Evolutionary conservation across 1,139 yeast species (phyloP).

Genomic region (Kodamaea sp.): DNA sequence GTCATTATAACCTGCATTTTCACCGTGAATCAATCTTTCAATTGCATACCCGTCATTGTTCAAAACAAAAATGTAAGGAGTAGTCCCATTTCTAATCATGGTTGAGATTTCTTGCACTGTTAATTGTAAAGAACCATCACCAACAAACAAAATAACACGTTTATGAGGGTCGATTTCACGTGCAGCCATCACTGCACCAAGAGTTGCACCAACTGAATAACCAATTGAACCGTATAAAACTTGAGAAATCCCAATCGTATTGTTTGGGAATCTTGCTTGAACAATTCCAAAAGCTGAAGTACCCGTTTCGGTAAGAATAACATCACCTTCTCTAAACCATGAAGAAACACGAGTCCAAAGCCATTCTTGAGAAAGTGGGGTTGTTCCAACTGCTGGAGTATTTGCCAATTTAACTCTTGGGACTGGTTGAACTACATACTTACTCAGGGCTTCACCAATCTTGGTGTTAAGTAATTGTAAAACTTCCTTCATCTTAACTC

Average conservation of each 20-base stretch:
- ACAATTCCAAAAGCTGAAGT: conserved; percentile 86
- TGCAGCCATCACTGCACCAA: conserved; percentile 85
- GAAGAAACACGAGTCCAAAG: conserved; percentile 73
- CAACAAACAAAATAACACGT: conserved; percentile 37
- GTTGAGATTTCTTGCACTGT: conserved; percentile 42
- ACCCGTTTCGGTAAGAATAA: conserved; percentile 83
- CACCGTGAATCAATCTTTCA: conserved; percentile 39
- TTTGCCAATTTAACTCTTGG: conserved; percentile 11
- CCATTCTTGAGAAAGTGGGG: conserved; percentile 65
- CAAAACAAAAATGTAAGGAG: conserved; percentile 35
- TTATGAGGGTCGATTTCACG: conserved; percentile 26
- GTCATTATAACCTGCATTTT: conserved; percentile 32
- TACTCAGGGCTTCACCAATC: conserved; percentile 8
- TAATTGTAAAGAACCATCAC: conserved; percentile 43
- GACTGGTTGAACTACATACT: conserved; percentile 12
- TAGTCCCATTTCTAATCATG: conserved; percentile 29
- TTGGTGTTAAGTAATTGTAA: conserved; percentile 14
- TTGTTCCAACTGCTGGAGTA: conserved; percentile 25
- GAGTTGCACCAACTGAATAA: conserved; percentile 77
- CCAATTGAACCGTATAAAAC: conserved; percentile 92
- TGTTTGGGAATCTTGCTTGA: conserved; percentile 71
- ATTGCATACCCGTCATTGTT: conserved; percentile 41
- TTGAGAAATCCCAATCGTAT: conserved; percentile 77
- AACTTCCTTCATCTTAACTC: conserved; percentile 36
- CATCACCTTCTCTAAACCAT: conserved; percentile 77